Percentiles rank a stretch among this genome's conserved stretches.
phyloP scores from a whole-genome alignment of 2,329 filamentous ascomycete genomes.

The Aphanocladium album region DNA sequence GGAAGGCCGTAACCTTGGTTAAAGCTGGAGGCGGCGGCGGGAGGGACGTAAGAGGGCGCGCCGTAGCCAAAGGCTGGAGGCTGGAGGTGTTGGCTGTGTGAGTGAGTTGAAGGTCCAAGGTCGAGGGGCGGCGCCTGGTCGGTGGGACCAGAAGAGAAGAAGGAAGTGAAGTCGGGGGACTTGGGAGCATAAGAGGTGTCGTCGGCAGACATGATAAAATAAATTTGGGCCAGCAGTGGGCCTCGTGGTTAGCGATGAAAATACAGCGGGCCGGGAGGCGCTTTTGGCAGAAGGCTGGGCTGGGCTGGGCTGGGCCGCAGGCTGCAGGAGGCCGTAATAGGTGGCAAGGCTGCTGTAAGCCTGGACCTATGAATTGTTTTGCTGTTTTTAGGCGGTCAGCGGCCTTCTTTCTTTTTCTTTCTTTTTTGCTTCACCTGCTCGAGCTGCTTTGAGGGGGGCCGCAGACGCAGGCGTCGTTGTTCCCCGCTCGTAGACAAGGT shows the following conservation, averaged over 20 bases:
- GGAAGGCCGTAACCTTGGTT: background rate
- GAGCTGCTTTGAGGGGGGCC: background rate
- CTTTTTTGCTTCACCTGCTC: too few relatives aligned
- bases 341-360: background rate
- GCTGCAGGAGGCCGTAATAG: too few relatives aligned
- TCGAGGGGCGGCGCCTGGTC: constrained; percentile 29
- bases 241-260: background rate
- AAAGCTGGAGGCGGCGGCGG: background rate
- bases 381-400: background rate
- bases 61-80: constrained; percentile 14
- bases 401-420: background rate
- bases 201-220: constrained; percentile 40
- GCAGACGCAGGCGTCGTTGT: background rate
- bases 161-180: constrained; percentile 55
- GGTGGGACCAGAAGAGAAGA: constrained; percentile 40
- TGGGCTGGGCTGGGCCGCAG: background rate
- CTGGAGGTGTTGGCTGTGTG: constrained; percentile 25
- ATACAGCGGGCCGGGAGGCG: background rate
- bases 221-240: constrained; percentile 5
- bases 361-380: background rate
- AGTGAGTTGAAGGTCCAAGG: constrained; percentile 2
- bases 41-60: constrained; percentile 6
- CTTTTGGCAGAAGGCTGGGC: background rate
- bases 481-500: background rate
- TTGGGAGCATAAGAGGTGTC: constrained; percentile 51